Evolutionary conservation across 78 protist species (phyloP), one percentile per base, ranked within the genome.

Genomic region (Dictyostelium discoideum): DNA sequence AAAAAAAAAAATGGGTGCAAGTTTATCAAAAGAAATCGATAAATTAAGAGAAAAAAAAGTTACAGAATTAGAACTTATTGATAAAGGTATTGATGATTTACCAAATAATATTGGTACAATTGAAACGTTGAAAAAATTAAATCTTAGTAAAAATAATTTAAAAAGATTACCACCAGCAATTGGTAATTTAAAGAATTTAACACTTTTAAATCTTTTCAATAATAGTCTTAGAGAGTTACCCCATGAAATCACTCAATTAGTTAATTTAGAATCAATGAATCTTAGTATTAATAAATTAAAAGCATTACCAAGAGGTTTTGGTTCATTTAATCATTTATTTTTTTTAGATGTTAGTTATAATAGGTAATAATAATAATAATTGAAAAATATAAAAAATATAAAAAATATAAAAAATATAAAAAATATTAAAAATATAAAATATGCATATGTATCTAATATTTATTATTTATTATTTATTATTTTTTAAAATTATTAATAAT

Each of bases 221-320:
- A 85, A 85, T 78, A 26, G 67, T 22, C 46, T 93, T 18, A 93
- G 81, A 44, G 96, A 93, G 11, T 74, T 93, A 50, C 96, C 96
- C 29, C 87, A 69, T 39, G 96, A 93, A 73, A 85, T 93, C 73
- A 93, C 96, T 29, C 78, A 48, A 40, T 29, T 93, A 1, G 87
- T 78, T 3, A 76, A 65, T 57, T 54, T 93, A 16, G 92, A 93
- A 40, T 50, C 92, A 81, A 40, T 93, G 37, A 93, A 93, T 78
- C 84, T 87, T 60, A 77, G 87, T 60, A 78, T 93, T 20, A 93
- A 93, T 42, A 93, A 93, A 46, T 32, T 93, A 29, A 74, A 44
- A 86, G 79, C 92, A 18, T 60, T 93, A 44, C 96, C 96, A 84
- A 86, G 96, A 76, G 96, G 96, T 39, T 93, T 93, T 60, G 96